phyloP scores from a whole-genome alignment of 179 eudicot species.

The Spergularia azorica region DNA sequence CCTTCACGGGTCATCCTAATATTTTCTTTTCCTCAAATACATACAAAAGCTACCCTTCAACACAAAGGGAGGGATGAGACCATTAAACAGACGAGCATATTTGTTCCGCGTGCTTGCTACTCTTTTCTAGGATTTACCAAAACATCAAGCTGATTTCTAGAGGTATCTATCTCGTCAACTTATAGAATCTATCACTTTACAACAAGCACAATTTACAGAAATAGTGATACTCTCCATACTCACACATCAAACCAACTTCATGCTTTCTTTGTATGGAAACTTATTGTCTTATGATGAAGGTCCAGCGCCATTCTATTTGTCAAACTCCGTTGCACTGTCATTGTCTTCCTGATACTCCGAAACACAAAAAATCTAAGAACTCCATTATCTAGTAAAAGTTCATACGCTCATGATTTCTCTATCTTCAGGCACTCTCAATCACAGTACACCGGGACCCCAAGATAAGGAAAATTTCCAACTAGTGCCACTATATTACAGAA shows the following conservation, averaged over 20 bases:
- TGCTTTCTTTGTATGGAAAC: background rate
- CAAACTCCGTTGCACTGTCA: background rate
- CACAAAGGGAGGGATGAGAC: background rate
- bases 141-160: background rate
- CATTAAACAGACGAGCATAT: background rate
- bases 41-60: conserved; percentile 2
- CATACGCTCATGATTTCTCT: background rate
- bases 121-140: background rate
- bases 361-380: background rate
- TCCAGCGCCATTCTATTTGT: background rate
- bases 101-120: background rate
- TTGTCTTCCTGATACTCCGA: background rate
- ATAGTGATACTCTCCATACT: background rate
- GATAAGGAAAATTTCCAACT: background rate
- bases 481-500: conserved; percentile 3
- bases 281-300: background rate
- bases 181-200: background rate
- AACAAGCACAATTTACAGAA: background rate
- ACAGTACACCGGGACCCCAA: background rate
- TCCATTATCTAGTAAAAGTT: background rate
- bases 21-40: background rate
- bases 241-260: background rate
- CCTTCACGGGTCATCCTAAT: too few species aligned
- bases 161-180: background rate
- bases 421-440: background rate